Base-by-base conservation (phyloP, 768 basidiomycete species). In the Guyanaporus albipodus region DNA sequence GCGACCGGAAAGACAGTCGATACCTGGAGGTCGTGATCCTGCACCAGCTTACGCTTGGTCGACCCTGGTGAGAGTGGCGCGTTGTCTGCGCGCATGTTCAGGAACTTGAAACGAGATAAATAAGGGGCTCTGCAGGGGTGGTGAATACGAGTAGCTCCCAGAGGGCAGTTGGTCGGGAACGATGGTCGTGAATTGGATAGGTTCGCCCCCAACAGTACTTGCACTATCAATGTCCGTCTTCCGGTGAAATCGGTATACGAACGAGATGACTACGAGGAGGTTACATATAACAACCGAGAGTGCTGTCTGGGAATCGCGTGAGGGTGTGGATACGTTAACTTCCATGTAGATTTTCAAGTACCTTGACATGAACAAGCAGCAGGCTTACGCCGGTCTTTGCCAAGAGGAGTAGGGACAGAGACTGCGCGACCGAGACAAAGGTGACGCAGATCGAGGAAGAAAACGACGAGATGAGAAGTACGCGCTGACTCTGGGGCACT, bases 361-460 rank as follows among this genome's bases (percentile, higher is more conserved):
- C 61, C 54, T 59, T 61, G 46, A 63, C 19, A 26, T 61, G 45
- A 18, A 26, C 19, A 3, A 54, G 8, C 24, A 66, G 26, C 26
- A 54, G 27, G n/a, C 36, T 40, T 14, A 4, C 4, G 2, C 15
- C n/a, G 8, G 33, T 26, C 41, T 9, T 28, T 6, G 2, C 7
- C 4, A 55, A 47, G 4, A 27, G 17, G n/a, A 55, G 52, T 9
- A 61, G 48, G 23, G 28, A 8, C 26, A 52, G 10, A 4, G 44
- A 44, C 12, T 59, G 55, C 2, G 35, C 37, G 19, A 59, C 41
- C 3, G 53, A 52, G 41, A 53, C 19, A 7, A 54, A 21, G 29
- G 55, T 53, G 39, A 64, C 62, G 27, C 50, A 33, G n/a, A 62
- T 43, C 21, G 58, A 56, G 23, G 49, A 50, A 26, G 55, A 28